A percentile compares a stretch with the other conserved stretches of the same genome.
Conservation (phyloP, 1,139 yeast genomes). For the Taphrina betulina region DNA sequence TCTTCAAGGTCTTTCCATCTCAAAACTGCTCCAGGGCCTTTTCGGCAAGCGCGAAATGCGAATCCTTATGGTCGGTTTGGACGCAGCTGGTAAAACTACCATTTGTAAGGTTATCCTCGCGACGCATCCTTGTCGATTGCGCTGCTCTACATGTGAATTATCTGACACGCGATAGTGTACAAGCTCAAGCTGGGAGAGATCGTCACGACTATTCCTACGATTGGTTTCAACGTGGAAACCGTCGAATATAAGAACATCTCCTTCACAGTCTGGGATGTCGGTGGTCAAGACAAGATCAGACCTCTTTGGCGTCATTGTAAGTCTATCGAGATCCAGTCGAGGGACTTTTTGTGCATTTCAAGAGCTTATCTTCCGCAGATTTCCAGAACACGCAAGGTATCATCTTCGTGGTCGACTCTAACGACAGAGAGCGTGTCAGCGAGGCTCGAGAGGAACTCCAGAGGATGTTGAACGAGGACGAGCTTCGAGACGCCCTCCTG, state of each 20-base stretch:
- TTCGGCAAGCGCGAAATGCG: conserved; percentile 64
- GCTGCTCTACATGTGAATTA: not conserved
- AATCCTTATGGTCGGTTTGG: conserved; percentile 87
- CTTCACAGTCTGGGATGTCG: conserved; percentile 95
- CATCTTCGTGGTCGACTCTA: conserved; percentile 87
- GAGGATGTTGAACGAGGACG: conserved; percentile 92
- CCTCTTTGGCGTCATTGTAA: conserved; percentile 85
- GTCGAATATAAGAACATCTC: conserved; percentile 89
- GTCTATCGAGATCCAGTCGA: not conserved
- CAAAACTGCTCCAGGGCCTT: conserved; percentile 83
- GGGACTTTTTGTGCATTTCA: not conserved
- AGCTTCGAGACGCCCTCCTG: conserved; percentile 83
- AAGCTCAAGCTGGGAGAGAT: conserved; percentile 73
- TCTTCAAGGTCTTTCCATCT: conserved; percentile 67
- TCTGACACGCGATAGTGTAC: conserved; percentile 14
- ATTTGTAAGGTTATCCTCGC: conserved; percentile 49
- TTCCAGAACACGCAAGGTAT: conserved; percentile 77
- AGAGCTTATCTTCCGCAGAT: conserved; percentile 41
- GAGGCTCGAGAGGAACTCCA: conserved; percentile 93
- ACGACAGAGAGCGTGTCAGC: conserved; percentile 89
- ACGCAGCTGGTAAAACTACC: conserved; percentile 50
- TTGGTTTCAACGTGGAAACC: conserved; percentile 87
- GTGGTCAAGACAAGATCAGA: conserved; percentile 96
- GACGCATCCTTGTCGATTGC: not conserved
- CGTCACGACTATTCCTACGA: conserved; percentile 89